phyloP scores from a whole-genome alignment of 2,329 filamentous ascomycete genomes.

The Trichoderma endophyticum region DNA sequence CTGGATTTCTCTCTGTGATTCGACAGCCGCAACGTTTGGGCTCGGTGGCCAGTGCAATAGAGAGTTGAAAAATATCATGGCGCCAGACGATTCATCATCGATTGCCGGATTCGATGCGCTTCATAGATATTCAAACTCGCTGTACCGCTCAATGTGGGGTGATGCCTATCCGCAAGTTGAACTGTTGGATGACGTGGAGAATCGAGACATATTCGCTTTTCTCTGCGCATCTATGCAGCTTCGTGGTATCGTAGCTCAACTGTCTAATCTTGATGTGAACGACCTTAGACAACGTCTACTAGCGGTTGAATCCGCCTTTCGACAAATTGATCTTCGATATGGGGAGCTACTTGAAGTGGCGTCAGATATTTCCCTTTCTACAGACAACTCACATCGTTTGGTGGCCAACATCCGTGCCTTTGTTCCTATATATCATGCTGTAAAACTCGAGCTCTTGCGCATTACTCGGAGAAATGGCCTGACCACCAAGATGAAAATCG shows the following conservation, averaged over 20 bases:
- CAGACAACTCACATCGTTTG: slow-evolving; percentile 30
- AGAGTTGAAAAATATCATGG: slow-evolving; percentile 23
- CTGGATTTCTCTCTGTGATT: slow-evolving; percentile 33
- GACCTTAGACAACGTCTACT: slow-evolving; percentile 23
- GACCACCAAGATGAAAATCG: slow-evolving; percentile 11
- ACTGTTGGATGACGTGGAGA: slow-evolving; percentile 36
- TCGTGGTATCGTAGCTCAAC: slow-evolving; percentile 32
- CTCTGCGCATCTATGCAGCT: slow-evolving; percentile 31
- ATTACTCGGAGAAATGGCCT: slow-evolving; percentile 17
- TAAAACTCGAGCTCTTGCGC: slow-evolving; percentile 29
- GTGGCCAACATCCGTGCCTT: slow-evolving; percentile 35
- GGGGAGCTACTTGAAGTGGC: slow-evolving; percentile 29
- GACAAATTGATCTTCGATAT: slow-evolving; percentile 24
- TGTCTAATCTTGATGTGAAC: slow-evolving; percentile 26
- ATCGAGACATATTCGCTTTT: slow-evolving; percentile 33
- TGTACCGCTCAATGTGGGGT: slow-evolving; percentile 35
- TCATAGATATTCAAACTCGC: slow-evolving; percentile 33
- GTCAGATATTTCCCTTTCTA: slow-evolving; percentile 24
- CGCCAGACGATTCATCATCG: slow-evolving; percentile 4
- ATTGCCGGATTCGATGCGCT: slow-evolving; percentile 28
- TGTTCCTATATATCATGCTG: slow-evolving; percentile 35
- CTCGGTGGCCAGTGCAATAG: slow-evolving; percentile 33
- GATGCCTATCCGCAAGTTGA: slow-evolving; percentile 34
- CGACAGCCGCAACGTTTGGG: slow-evolving; percentile 31
- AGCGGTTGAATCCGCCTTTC: slow-evolving; percentile 25